These are phyloP conservation scores for Sistotremastrum suecicum DNA, from an alignment of 768 basidiomycete genomes.

Conservation along the genomic window DNA sequence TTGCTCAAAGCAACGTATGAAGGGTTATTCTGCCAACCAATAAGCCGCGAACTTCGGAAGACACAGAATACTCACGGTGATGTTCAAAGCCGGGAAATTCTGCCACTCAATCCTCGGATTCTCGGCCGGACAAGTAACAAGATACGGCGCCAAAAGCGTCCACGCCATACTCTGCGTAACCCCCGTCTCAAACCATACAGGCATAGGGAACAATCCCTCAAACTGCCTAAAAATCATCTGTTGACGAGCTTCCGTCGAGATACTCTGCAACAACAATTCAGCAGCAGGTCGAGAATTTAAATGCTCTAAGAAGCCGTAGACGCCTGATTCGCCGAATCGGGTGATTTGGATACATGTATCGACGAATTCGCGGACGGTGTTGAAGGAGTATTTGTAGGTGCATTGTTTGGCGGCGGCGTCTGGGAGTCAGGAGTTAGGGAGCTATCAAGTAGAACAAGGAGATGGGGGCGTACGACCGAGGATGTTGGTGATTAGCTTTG, in stretches of 20 bases:
- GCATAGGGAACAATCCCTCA: conserved; percentile 47
- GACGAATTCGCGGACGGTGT: conserved; percentile 41
- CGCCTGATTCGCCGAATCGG: conserved; percentile 41
- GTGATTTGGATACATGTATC: conserved; percentile 30
- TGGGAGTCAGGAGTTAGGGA: conserved; percentile 3
- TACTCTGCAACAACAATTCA: conserved; percentile 36
- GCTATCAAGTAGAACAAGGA: neutral
- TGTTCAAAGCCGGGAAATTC: conserved; percentile 41
- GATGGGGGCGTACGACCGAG: conserved; percentile 21
- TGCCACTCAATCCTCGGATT: conserved; percentile 38
- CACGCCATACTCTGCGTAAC: conserved; percentile 51
- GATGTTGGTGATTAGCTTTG: conserved; percentile 37
- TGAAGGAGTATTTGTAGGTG: conserved; percentile 41
- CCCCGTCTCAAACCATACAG: conserved; percentile 38
- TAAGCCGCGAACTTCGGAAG: neutral
- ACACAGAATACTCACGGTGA: conserved; percentile 22
- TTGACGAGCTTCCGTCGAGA: conserved; percentile 50
- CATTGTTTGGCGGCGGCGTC: conserved; percentile 38
- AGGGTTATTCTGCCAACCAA: neutral
- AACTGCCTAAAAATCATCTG: conserved; percentile 55
- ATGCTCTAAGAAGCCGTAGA: conserved; percentile 51
- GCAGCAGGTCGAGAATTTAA: conserved; percentile 43
- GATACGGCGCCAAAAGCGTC: conserved; percentile 42
- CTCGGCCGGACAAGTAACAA: conserved; percentile 34
- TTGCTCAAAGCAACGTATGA: conserved; percentile 14